Percentiles rank a stretch among this genome's conserved stretches.
Evolutionary conservation across 176 grass and related monocot genomes (phyloP).

Genomic region (Poa pratensis): DNA sequence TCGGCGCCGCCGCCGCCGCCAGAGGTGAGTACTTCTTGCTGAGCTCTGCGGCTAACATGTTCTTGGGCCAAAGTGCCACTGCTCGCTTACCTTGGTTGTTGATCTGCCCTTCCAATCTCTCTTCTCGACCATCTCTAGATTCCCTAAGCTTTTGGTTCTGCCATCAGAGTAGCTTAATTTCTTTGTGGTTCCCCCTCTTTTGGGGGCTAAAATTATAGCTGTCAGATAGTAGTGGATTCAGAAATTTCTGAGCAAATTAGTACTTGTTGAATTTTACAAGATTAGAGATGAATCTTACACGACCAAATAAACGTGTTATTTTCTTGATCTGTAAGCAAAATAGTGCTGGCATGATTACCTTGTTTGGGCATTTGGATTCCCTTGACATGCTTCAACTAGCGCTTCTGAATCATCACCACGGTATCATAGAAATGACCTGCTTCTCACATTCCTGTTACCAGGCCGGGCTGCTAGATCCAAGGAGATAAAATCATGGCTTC

Average conservation of each 20-base stretch:
- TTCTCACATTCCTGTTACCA: constrained; percentile 14
- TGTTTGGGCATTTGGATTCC: neutral
- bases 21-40: neutral
- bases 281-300: neutral
- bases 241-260: neutral
- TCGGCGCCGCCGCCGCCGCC: neutral
- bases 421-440: constrained; percentile 11
- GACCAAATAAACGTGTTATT: neutral
- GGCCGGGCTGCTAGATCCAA: constrained; percentile 8
- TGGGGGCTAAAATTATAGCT: neutral
- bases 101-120: neutral
- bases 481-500: constrained; percentile 43
- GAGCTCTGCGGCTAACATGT: neutral
- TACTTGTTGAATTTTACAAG: neutral
- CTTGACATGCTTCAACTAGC: too few relatives aligned
- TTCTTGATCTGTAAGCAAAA: neutral
- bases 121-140: neutral
- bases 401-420: neutral
- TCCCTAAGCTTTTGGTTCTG: neutral
- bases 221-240: neutral
- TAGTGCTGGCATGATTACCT: neutral
- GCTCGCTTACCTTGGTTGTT: neutral
- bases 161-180: neutral
- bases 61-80: neutral
- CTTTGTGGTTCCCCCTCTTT: neutral